Percentiles rank a stretch among this genome's conserved stretches.
Evolutionary conservation across 2,329 filamentous ascomycete species (phyloP).

Genomic region (Cladosporium sp.): DNA sequence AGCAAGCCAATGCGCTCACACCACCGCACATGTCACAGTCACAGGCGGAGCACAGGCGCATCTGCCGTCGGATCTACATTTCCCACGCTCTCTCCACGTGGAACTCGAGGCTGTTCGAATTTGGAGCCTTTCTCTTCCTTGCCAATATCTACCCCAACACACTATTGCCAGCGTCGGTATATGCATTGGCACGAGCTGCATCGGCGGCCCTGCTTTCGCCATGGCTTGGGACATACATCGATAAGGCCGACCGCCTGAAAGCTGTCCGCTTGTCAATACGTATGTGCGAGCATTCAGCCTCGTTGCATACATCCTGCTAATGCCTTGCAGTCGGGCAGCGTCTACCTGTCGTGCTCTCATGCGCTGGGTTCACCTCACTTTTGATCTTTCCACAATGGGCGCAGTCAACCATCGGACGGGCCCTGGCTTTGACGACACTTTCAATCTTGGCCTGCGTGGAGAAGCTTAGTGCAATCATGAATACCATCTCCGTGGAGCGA

Average conservation of each 20-base stretch:
- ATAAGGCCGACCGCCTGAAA: constrained; percentile 42
- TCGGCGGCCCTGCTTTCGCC: constrained; percentile 58
- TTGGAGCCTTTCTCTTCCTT: constrained; percentile 48
- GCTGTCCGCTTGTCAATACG: constrained; percentile 39
- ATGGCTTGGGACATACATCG: constrained; percentile 56
- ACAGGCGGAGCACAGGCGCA: neutral
- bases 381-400: neutral
- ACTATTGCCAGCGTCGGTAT: constrained; percentile 63
- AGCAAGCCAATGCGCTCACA: neutral
- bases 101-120: constrained; percentile 48
- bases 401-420: neutral
- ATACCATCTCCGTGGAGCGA: constrained; percentile 64
- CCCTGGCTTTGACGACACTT: constrained; percentile 28
- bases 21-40: neutral
- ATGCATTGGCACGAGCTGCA: constrained; percentile 58
- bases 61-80: constrained; percentile 33
- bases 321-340: constrained; percentile 23
- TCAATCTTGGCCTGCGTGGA: constrained; percentile 62
- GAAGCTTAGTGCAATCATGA: constrained; percentile 62
- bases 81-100: constrained; percentile 48
- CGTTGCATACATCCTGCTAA: neutral
- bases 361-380: constrained; percentile 16
- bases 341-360: constrained; percentile 24
- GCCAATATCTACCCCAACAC: constrained; percentile 48
- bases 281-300: constrained; percentile 8